These are phyloP conservation scores for Pestalotiopsis sp. DNA, from an alignment of 2,329 filamentous ascomycete species.

Conservation along the genomic window DNA sequence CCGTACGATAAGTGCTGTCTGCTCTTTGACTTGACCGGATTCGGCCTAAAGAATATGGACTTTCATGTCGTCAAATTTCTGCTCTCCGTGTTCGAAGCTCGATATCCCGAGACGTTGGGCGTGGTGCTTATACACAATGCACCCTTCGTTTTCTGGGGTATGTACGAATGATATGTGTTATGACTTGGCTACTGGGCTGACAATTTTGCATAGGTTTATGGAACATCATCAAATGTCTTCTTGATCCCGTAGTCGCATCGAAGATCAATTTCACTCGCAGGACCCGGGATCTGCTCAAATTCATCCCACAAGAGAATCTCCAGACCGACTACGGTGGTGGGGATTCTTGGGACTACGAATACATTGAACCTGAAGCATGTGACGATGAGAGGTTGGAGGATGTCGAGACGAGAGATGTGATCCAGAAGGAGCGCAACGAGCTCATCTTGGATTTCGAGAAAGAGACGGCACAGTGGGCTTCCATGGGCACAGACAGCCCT, in stretches of 20 bases:
- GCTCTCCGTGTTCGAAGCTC: constrained; percentile 78
- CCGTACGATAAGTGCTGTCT: constrained; percentile 36
- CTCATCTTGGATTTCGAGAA: constrained; percentile 61
- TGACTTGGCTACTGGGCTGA: background rate
- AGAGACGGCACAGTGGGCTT: constrained; percentile 63
- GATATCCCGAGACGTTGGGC: constrained; percentile 75
- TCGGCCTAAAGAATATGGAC: constrained; percentile 75
- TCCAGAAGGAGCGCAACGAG: constrained; percentile 54
- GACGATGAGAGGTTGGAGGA: constrained; percentile 61
- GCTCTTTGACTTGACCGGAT: constrained; percentile 74
- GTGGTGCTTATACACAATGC: constrained; percentile 74
- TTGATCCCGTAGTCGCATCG: constrained; percentile 73
- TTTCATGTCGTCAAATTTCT: constrained; percentile 78
- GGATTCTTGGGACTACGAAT: constrained; percentile 68
- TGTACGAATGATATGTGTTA: background rate
- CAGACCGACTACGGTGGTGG: constrained; percentile 68
- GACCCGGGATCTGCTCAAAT: constrained; percentile 62
- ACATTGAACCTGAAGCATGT: constrained; percentile 58
- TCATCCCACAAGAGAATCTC: constrained; percentile 61
- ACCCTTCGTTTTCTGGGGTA: constrained; percentile 68
- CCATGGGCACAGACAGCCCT: constrained; percentile 35
- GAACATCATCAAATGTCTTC: constrained; percentile 75
- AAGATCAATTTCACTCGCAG: constrained; percentile 74
- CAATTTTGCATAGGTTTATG: constrained; percentile 31
- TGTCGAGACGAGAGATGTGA: constrained; percentile 44